These are phyloP conservation scores for Beauveria varroae DNA, from an alignment of 2,329 filamentous ascomycete species.

Conservation along the genomic window DNA sequence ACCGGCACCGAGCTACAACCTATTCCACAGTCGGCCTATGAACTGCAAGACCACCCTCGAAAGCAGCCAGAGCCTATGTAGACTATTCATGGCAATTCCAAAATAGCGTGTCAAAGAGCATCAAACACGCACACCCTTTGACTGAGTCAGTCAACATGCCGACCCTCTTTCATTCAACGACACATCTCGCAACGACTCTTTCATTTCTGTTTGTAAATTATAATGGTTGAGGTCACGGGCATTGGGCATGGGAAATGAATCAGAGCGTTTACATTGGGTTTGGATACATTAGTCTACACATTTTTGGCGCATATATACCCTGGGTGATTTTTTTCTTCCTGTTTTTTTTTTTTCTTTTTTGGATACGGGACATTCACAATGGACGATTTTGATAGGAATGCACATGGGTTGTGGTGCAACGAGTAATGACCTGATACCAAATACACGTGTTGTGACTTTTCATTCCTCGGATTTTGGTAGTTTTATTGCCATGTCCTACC, in stretches of 20 bases:
- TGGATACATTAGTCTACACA: background rate
- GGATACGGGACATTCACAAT: background rate
- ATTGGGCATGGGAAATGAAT: background rate
- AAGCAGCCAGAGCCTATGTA: constrained; percentile 26
- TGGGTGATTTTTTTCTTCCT: background rate
- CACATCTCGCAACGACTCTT: background rate
- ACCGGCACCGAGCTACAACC: constrained; percentile 38
- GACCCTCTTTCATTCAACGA: background rate
- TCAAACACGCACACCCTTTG: background rate
- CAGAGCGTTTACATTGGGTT: background rate
- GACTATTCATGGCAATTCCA: constrained; percentile 30
- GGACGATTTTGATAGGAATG: background rate
- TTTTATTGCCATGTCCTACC: too few species aligned
- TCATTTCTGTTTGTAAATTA: constrained; percentile 2
- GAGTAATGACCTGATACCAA: background rate
- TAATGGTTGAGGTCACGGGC: background rate
- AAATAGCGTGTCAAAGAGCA: background rate
- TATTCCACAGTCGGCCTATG: constrained; percentile 34
- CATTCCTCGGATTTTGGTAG: too few species aligned
- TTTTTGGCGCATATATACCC: constrained; percentile 9
- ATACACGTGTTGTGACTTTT: background rate
- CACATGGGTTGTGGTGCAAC: background rate
- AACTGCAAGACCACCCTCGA: constrained; percentile 24
- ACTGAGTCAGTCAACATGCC: background rate
- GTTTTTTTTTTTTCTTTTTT: background rate